These are phyloP conservation scores for Arthrobotrys megalospora DNA, from an alignment of 2,329 filamentous ascomycete species.

Conservation along the genomic window DNA sequence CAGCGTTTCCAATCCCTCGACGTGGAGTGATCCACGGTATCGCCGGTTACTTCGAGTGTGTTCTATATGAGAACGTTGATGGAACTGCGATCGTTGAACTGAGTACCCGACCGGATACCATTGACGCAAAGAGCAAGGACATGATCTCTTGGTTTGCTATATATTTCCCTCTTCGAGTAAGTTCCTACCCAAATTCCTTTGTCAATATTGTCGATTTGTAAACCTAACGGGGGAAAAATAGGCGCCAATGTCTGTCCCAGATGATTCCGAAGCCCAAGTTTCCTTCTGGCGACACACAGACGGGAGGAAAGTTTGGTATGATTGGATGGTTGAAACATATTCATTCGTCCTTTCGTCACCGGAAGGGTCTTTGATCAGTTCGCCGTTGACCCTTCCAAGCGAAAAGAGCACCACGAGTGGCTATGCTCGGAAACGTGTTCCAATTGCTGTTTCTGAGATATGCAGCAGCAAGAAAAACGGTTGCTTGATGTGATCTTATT, in stretches of 20 bases:
- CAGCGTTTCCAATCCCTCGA: conserved; percentile 83
- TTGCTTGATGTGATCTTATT: conserved; percentile 62
- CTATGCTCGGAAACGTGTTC: conserved; percentile 48
- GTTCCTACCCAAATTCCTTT: conserved; percentile 63
- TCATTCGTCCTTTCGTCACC: conserved; percentile 25
- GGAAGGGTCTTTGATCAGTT: not conserved
- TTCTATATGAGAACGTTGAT: conserved; percentile 78
- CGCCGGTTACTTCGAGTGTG: conserved; percentile 95
- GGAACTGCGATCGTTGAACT: conserved; percentile 79
- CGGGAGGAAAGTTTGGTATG: conserved; percentile 97
- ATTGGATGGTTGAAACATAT: conserved; percentile 92
- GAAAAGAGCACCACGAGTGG: not conserved
- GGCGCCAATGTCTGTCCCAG: conserved; percentile 88
- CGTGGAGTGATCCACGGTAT: conserved; percentile 90
- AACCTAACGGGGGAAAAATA: conserved; percentile 68
- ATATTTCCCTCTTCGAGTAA: conserved; percentile 93
- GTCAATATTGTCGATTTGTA: conserved; percentile 7
- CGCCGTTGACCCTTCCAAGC: conserved; percentile 1
- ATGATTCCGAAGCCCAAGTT: conserved; percentile 86
- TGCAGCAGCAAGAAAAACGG: conserved; percentile 65
- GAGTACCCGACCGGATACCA: conserved; percentile 91
- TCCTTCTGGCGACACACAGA: conserved; percentile 98
- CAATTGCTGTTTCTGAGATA: conserved; percentile 63
- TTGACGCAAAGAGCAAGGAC: conserved; percentile 91
- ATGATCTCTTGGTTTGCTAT: conserved; percentile 99